Evolutionary conservation across 371 early-diverging fungal species (phyloP), one percentile per base, ranked within the genome.

Genomic region (Chytridium lagenaria): DNA sequence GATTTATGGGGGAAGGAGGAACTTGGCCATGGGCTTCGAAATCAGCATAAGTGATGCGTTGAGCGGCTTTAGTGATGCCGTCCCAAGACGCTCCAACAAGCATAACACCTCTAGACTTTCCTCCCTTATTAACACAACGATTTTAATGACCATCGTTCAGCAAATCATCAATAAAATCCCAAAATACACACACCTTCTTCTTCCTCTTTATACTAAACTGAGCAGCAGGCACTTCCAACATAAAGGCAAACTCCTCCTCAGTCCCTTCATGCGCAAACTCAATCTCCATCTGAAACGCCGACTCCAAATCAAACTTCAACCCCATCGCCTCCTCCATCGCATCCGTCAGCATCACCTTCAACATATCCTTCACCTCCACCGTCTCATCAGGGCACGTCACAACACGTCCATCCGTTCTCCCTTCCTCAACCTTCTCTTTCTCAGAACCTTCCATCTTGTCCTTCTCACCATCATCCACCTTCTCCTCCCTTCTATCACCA

Each of bases 171-270:
- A 39, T 30, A 37, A 39, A 15, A 10, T 19, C 3, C 36, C 1
- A 70, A 63, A 59, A 19, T 15, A 33, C 12, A 38, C 37, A 31
- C 16, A 1, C 31, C 76, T 86, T 84, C 2, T 85, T 70, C 57
- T 83, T 76, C 44, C 83, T 85, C 67, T 87, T 81, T n/a, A 92
- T 78, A 28, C 84, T 80, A 37, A 93, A 72, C 2, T 87, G 84
- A 0, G 91, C 88, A 1, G 86, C 80, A 16, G 87, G 82, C 37
- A 90, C 84, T 30, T 78, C 80, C 3, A 89, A 86, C 70, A 93
- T 81, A 59, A 92, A 91, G 64, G 84, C 73, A 72, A 88, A 92
- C 57, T 91, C 92, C 7, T 81, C 73, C 19, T 82, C 81, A 0
- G 92, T 86, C 30, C 84, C 84, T 1, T 79, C 77, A 73, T 92